phyloP scores from a whole-genome alignment of 2,329 filamentous ascomycete genomes.

The Clonostachys sp. region DNA sequence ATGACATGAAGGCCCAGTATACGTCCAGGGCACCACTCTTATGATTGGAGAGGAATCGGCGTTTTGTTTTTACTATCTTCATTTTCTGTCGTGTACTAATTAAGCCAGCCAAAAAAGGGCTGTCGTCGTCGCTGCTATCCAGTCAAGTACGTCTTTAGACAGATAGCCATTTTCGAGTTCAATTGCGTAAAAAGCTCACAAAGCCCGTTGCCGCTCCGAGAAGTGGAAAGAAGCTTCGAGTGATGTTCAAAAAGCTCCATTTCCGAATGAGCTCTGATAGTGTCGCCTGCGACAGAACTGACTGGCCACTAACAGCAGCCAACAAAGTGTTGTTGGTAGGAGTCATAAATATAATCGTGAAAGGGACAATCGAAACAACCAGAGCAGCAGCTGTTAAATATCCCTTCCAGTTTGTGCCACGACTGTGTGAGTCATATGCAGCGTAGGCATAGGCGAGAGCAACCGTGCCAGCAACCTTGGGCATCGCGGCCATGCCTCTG shows the following conservation, averaged over 20 bases:
- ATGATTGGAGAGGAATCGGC: neutral
- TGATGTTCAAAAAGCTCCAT: constrained; percentile 20
- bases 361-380: constrained; percentile 31
- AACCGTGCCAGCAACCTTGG: constrained; percentile 22
- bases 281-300: constrained; percentile 7
- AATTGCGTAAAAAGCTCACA: constrained; percentile 9
- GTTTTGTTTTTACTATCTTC: neutral
- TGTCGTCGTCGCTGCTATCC: too few relatives aligned
- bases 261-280: constrained; percentile 8
- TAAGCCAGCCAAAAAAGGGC: too few relatives aligned
- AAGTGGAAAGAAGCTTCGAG: constrained; percentile 21
- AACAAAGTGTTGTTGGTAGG: constrained; percentile 26
- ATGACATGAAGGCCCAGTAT: neutral
- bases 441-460: constrained; percentile 26
- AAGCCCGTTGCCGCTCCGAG: constrained; percentile 16
- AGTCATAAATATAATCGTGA: constrained; percentile 28
- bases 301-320: constrained; percentile 11
- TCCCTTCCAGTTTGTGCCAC: constrained; percentile 22
- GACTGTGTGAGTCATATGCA: constrained; percentile 21
- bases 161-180: too few relatives aligned
- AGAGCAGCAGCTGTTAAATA: constrained; percentile 22
- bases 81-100: too few relatives aligned
- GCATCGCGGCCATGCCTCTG: constrained; percentile 28
- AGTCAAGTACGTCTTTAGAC: too few relatives aligned
- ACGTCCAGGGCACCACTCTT: neutral